Evolutionary conservation across 768 basidiomycete species (phyloP), one percentile per base, ranked within the genome.

Genomic region (Trametes cinnabarina): DNA sequence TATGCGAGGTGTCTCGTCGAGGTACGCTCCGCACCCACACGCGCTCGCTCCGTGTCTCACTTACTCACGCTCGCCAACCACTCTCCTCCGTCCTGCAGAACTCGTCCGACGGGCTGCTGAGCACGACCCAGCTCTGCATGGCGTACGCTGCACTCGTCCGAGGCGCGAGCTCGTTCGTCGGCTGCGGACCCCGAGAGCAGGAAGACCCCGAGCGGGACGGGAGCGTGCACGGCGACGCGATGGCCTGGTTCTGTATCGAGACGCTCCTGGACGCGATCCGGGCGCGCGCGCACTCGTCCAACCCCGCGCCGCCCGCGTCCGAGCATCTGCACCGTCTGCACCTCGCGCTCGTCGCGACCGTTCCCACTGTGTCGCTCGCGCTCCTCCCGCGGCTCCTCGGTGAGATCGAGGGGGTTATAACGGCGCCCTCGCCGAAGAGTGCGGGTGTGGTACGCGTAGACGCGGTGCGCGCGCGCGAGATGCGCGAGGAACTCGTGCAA

Each of bases 141-240:
- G 91, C 93, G 6, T 92, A 82, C 66, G 76, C 86, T n/a, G 81
- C 87, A 7, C 77, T 93, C 12, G 83, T 90, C 23, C 75, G 79
- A 59, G 80, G 83, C 53, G 87, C 88, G 0, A 76, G 77, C 37
- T 74, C 78, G 2, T 74, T 74, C 49, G 70, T 75, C 40, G 63
- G 65, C 35, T 34, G 55, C 14, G 48, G 40, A 60, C 20, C 6
- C 26, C 15, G 46, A 47, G 25, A 9, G 35, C 30, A 23, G 46
- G 4, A 17, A 20, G 44, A 17, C 40, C 49, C 7, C 43, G 19
- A 14, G 15, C 62, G 28, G 66, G 60, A 22, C 37, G 37, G 37
- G 2, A 2, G 10, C 37, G 37, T n/a, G 11, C 37, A 39, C 37
- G 37, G 37, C 37, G 69, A 78, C 47, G 73, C 79, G 0, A 76